These are phyloP conservation scores for Haplographium delicatum DNA, from an alignment of 495 filamentous ascomycete species.

Conservation along the genomic window DNA sequence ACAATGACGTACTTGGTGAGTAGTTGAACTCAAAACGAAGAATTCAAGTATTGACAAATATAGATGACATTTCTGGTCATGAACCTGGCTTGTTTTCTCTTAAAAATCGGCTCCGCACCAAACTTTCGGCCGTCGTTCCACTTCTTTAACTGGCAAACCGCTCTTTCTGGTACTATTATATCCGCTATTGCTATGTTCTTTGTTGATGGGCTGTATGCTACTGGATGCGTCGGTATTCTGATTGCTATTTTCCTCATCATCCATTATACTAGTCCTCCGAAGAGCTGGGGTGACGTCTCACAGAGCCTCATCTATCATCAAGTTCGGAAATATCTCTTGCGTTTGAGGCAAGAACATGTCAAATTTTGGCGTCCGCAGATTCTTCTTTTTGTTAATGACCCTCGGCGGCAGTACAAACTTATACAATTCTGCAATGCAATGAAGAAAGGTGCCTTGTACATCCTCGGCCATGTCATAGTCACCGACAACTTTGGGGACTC, in stretches of 20 bases:
- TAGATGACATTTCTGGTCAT: conserved; percentile 69
- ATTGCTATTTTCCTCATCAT: conserved; percentile 76
- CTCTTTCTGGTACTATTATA: conserved; percentile 63
- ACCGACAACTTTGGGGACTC: conserved; percentile 73
- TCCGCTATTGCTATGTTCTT: conserved; percentile 84
- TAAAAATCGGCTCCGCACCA: conserved; percentile 89
- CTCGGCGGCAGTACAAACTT: conserved; percentile 69
- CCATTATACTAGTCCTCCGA: conserved; percentile 78
- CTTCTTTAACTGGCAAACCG: conserved; percentile 84
- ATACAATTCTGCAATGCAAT: conserved; percentile 90
- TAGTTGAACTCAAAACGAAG: conserved; percentile 22
- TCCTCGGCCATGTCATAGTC: conserved; percentile 83
- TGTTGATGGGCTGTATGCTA: conserved; percentile 78
- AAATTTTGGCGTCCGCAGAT: conserved; percentile 91
- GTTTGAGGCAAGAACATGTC: conserved; percentile 80
- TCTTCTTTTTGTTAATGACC: conserved; percentile 76
- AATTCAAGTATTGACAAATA: not conserved
- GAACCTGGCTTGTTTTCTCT: conserved; percentile 79
- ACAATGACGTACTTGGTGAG: conserved; percentile 85
- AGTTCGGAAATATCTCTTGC: conserved; percentile 80
- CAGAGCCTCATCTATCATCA: conserved; percentile 90
- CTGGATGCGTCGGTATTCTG: conserved; percentile 66
- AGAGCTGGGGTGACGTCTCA: conserved; percentile 85
- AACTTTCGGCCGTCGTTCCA: conserved; percentile 87
- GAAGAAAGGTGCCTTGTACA: conserved; percentile 82